phyloP scores from a whole-genome alignment of 306 rosid species.

The Lotus japonicus region DNA sequence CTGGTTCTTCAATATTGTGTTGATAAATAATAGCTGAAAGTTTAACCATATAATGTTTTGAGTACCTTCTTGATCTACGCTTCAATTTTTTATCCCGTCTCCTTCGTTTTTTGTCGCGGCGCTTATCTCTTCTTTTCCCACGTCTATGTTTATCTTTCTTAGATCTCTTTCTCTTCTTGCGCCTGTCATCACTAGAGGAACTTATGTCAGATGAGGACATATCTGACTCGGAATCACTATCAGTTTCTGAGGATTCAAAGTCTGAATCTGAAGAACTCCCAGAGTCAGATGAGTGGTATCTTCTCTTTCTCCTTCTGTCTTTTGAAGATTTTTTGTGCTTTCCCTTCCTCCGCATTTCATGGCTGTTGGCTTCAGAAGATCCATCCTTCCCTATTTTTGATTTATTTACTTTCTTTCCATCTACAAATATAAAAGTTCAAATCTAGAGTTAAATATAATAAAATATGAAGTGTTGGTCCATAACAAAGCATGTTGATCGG shows the following conservation, averaged over 20 bases:
- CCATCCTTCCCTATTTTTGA: constrained; percentile 40
- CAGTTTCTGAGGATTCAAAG: constrained; percentile 62
- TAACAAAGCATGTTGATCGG: neutral
- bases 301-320: constrained; percentile 65
- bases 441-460: neutral
- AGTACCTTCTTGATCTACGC: constrained; percentile 68
- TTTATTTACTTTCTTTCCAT: constrained; percentile 47
- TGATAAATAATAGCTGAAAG: neutral
- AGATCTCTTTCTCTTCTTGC: constrained; percentile 70
- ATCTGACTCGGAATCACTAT: constrained; percentile 75
- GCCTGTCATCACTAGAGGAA: constrained; percentile 80
- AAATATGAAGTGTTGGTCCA: neutral
- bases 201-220: constrained; percentile 57
- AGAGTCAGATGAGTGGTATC: constrained; percentile 58
- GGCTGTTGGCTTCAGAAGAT: constrained; percentile 50
- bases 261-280: constrained; percentile 82
- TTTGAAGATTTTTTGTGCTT: constrained; percentile 68
- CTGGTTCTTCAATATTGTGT: neutral
- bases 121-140: constrained; percentile 60
- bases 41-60: neutral
- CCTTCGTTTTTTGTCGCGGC: constrained; percentile 57
- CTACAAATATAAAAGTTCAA: constrained; percentile 30
- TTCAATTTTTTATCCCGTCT: constrained; percentile 60
- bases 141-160: constrained; percentile 65
- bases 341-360: constrained; percentile 45